A percentile compares a stretch with the other conserved stretches of the same genome.
Conservation (phyloP, 78 protist genomes). For the Emiliania huxleyi region DNA sequence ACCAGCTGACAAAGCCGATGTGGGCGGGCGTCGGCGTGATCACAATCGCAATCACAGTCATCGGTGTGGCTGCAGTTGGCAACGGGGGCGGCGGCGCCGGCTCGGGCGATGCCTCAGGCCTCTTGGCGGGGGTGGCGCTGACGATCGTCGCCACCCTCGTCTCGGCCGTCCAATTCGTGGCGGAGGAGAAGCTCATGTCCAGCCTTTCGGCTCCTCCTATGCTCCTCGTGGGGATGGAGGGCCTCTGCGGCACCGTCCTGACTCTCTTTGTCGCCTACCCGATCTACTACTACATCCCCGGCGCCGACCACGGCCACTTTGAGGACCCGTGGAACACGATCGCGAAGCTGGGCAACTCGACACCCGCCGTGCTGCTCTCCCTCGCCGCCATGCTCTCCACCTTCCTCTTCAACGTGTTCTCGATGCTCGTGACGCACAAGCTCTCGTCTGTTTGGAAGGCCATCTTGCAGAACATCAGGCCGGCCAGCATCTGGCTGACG, state of each 20-base stretch:
- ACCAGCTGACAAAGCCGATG: background rate
- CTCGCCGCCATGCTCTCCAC: no score
- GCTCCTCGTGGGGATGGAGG: conserved; percentile 6
- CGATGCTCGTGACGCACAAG: conserved; percentile 13
- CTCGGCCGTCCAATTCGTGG: background rate
- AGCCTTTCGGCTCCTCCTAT: conserved; percentile 9
- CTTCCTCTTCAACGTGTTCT: no score
- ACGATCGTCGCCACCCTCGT: background rate
- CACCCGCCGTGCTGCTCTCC: no score
- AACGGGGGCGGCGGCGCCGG: background rate
- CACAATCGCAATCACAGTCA: background rate
- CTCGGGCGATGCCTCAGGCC: background rate
- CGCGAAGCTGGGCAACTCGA: no score
- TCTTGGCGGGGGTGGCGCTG: background rate
- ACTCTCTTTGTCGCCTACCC: background rate
- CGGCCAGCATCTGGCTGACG: background rate
- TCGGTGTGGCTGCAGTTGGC: background rate
- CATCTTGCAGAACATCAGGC: conserved; percentile 19
- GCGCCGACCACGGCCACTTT: background rate
- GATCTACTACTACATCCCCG: background rate
- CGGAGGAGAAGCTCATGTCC: conserved; percentile 29
- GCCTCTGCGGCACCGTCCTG: background rate
- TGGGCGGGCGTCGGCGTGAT: background rate
- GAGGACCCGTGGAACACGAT: background rate
- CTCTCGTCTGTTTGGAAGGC: conserved; percentile 5